phyloP scores from a whole-genome alignment of 2,329 filamentous ascomycete genomes.

The Penicillium psychrosexuale region DNA sequence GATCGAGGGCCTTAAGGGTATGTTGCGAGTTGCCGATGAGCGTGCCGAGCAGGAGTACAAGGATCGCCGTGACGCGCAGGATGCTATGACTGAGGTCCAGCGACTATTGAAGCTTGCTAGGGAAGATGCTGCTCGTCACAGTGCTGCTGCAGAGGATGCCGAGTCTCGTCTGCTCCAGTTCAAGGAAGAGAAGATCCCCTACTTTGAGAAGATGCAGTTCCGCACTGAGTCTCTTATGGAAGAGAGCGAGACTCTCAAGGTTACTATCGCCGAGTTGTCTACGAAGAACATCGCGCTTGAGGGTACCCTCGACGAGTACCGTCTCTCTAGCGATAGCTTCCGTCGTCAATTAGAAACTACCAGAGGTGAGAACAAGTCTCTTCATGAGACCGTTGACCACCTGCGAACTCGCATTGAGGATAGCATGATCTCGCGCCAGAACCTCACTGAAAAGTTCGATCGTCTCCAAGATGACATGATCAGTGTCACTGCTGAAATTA shows the following conservation, averaged over 20 bases:
- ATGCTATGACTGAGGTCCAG: conserved; percentile 70
- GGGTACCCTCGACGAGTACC: conserved; percentile 63
- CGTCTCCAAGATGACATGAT: conserved; percentile 85
- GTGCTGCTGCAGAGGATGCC: conserved; percentile 60
- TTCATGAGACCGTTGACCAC: conserved; percentile 70
- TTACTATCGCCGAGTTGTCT: conserved; percentile 53
- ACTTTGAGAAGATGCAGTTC: conserved; percentile 62
- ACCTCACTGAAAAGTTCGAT: conserved; percentile 79
- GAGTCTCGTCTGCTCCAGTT: conserved; percentile 61
- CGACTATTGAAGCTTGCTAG: conserved; percentile 64
- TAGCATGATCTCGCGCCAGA: conserved; percentile 77
- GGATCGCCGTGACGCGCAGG: conserved; percentile 65
- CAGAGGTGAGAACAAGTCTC: conserved; percentile 64
- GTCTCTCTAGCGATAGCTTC: conserved; percentile 58
- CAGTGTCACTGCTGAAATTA: conserved; percentile 71
- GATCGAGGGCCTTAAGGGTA: conserved; percentile 66
- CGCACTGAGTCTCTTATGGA: conserved; percentile 66
- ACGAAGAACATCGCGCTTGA: conserved; percentile 61
- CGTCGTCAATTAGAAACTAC: conserved; percentile 51
- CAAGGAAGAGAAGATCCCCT: conserved; percentile 67
- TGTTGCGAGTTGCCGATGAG: conserved; percentile 61
- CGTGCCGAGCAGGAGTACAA: conserved; percentile 63
- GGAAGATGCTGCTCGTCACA: conserved; percentile 50
- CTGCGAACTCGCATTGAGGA: conserved; percentile 78
- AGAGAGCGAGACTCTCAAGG: conserved; percentile 57